phyloP scores from a whole-genome alignment of 2,329 filamentous ascomycete genomes.

The Cercospora brassicicola region DNA sequence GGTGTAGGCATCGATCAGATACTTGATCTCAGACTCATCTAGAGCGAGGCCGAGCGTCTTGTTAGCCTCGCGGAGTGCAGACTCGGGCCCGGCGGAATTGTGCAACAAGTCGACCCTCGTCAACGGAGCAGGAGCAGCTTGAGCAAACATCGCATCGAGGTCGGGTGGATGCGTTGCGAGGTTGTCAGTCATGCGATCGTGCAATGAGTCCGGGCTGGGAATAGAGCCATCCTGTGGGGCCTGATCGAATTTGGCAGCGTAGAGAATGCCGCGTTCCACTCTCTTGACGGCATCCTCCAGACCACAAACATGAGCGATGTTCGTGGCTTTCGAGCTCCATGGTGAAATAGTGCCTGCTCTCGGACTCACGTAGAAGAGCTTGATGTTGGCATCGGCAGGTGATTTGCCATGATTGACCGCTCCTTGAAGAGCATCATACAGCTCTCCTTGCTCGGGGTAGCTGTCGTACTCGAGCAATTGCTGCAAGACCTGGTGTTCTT shows the following conservation, averaged over 20 bases:
- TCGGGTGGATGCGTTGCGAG: constrained; percentile 68
- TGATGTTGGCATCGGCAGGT: constrained; percentile 51
- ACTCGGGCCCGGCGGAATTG: constrained; percentile 59
- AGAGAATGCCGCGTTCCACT: constrained; percentile 81
- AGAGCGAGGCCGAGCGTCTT: constrained; percentile 79
- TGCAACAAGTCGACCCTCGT: constrained; percentile 68
- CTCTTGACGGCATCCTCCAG: constrained; percentile 69
- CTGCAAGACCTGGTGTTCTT: constrained; percentile 55
- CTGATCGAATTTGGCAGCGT: constrained; percentile 63
- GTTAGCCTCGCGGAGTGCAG: constrained; percentile 80
- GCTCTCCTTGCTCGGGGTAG: constrained; percentile 49
- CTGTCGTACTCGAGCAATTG: constrained; percentile 63
- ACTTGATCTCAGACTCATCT: constrained; percentile 86
- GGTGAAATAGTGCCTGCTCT: constrained; percentile 82
- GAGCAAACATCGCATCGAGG: constrained; percentile 74
- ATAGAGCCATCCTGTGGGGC: constrained; percentile 53
- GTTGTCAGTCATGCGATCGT: constrained; percentile 95
- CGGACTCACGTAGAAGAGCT: constrained; percentile 72
- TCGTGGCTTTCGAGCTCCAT: constrained; percentile 96
- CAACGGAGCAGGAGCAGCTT: constrained; percentile 64
- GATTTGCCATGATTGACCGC: constrained; percentile 52
- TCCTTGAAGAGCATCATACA: constrained; percentile 50
- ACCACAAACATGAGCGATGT: constrained; percentile 88
- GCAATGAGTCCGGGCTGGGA: constrained; percentile 67
- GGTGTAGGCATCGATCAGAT: constrained; percentile 82